A percentile compares a stretch with the other conserved stretches of the same genome.
Evolutionary conservation across 306 rosid species (phyloP).

Genomic region (Vigna trinervia): DNA sequence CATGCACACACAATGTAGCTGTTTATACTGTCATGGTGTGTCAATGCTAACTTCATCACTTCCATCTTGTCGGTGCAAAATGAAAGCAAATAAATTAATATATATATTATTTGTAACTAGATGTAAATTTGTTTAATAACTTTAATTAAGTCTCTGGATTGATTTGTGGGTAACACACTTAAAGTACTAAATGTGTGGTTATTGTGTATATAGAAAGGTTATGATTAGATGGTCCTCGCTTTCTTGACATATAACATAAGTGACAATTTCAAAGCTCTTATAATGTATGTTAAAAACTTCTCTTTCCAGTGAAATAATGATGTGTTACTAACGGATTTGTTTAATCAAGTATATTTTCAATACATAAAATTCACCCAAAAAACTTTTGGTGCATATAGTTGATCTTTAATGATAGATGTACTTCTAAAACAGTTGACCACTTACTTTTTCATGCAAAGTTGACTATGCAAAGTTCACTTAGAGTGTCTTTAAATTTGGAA

Average conservation of each 20-base stretch:
- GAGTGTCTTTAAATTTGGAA: too few relatives aligned
- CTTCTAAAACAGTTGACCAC: neutral
- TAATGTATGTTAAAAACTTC: neutral
- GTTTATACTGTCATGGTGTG: neutral
- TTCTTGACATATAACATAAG: neutral
- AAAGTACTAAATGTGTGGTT: neutral
- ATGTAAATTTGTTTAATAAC: neutral
- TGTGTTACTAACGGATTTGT: neutral
- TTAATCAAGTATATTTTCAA: neutral
- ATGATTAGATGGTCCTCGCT: neutral
- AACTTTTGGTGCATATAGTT: conserved; percentile 38
- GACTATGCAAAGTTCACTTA: too few relatives aligned
- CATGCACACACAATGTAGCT: neutral
- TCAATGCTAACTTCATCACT: too few relatives aligned
- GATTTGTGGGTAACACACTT: neutral
- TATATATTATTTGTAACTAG: neutral
- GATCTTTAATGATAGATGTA: conserved; percentile 14
- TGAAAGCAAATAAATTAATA: neutral
- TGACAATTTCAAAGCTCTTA: neutral
- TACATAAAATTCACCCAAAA: neutral
- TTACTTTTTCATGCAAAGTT: neutral
- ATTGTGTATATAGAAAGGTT: neutral
- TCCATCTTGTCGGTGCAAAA: neutral
- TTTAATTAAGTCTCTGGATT: neutral
- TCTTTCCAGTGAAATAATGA: neutral